A percentile compares a stretch with the other conserved stretches of the same genome.
Conservation (phyloP, 2,329 filamentous ascomycete species). For the Phyllosticta paracitricarpa region DNA sequence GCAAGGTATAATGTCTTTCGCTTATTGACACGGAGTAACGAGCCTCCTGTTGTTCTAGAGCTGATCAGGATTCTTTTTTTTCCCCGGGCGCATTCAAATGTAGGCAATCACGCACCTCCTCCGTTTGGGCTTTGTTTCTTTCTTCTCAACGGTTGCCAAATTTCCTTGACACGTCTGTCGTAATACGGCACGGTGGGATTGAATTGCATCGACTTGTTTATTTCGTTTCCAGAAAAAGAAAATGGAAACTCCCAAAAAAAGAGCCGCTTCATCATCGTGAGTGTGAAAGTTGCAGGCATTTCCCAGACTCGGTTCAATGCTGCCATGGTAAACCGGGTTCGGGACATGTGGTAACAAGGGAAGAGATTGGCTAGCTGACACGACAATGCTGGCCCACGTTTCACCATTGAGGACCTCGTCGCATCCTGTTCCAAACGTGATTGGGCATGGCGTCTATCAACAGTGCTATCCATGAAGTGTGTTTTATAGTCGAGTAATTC, state of each 20-base stretch:
- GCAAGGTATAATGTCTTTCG: conserved; percentile 9
- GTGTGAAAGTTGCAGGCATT: background rate
- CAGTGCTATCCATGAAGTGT: background rate
- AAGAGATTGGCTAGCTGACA: background rate
- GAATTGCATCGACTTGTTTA: background rate
- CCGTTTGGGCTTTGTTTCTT: background rate
- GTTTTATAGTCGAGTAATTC: too few relatives aligned
- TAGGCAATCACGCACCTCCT: background rate
- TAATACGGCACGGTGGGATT: background rate
- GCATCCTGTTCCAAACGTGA: background rate
- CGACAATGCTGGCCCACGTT: background rate
- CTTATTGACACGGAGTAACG: background rate
- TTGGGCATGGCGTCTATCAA: background rate
- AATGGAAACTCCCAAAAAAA: background rate
- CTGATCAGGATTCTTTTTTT: background rate
- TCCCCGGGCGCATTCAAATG: background rate
- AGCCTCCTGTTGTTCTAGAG: conserved; percentile 1
- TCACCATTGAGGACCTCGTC: background rate
- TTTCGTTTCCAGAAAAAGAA: background rate
- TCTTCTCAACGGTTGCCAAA: background rate
- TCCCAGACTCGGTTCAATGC: background rate
- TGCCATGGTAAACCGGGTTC: background rate
- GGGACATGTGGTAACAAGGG: background rate
- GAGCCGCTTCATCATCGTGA: background rate
- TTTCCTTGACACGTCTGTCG: background rate